Evolutionary conservation across 257 asterid genomes (phyloP).

Genomic region (Lycium ferocissimum): DNA sequence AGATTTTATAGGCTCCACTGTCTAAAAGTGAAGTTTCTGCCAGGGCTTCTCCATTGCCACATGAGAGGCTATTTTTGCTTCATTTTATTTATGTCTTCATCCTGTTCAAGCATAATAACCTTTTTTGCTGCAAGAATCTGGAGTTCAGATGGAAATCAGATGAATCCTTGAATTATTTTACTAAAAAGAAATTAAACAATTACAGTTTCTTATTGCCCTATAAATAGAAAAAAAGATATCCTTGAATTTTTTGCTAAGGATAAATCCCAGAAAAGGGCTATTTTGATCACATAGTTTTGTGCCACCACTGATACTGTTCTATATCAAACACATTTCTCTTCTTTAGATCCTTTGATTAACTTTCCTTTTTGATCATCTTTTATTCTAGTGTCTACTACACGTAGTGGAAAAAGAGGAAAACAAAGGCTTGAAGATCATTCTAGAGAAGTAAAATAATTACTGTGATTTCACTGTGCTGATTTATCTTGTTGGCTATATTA

Average conservation of each 20-base stretch:
- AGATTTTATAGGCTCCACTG: slow-evolving; percentile 11
- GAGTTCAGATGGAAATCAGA: slow-evolving; percentile 1
- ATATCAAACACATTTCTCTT: slow-evolving; percentile 4
- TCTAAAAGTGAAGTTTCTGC: neutral
- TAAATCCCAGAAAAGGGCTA: neutral
- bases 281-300: neutral
- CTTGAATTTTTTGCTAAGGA: neutral
- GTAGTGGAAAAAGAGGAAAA: slow-evolving; percentile 14
- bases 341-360: slow-evolving; percentile 15
- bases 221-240: too few relatives aligned
- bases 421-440: slow-evolving; percentile 23
- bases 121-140: neutral
- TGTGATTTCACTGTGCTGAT: slow-evolving; percentile 4
- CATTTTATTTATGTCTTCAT: slow-evolving; percentile 14
- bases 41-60: neutral
- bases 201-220: neutral
- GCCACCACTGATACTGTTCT: neutral
- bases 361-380: neutral
- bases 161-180: neutral
- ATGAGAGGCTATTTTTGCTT: neutral
- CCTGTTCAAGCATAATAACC: neutral
- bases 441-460: neutral
- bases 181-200: neutral
- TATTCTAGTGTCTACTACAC: neutral
- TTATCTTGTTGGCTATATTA: slow-evolving; percentile 42